Conservation (phyloP, 2,329 filamentous ascomycete species). For the Aspergillus sp. region DNA sequence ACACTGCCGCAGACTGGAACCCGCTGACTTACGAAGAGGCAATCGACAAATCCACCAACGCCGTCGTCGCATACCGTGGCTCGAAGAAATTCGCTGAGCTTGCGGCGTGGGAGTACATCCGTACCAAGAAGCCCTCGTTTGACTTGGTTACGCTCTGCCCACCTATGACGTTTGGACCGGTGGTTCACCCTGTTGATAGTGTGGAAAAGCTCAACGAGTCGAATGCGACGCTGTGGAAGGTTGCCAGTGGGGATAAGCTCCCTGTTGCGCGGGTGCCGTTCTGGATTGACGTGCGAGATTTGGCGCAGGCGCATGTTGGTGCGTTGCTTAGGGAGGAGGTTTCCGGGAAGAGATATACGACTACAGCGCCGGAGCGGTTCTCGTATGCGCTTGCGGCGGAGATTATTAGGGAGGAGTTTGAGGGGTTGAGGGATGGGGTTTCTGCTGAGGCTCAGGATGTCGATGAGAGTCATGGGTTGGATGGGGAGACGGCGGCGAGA, state of each 20-base stretch:
- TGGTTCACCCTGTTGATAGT: conserved; percentile 38
- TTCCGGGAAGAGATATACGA: conserved; percentile 35
- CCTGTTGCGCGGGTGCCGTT: conserved; percentile 30
- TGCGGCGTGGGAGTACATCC: conserved; percentile 32
- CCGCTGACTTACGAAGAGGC: conserved; percentile 31
- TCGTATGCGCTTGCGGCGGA: conserved; percentile 43
- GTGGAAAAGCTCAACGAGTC: conserved; percentile 44
- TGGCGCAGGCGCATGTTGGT: conserved; percentile 45
- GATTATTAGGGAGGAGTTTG: conserved; percentile 11
- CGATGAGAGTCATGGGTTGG: conserved; percentile 36
- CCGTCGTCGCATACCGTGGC: conserved; percentile 31
- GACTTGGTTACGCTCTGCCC: conserved; percentile 48
- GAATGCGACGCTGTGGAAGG: conserved; percentile 44
- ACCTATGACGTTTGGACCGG: conserved; percentile 47
- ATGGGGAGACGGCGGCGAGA: conserved; percentile 40
- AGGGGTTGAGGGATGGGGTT: conserved; percentile 18
- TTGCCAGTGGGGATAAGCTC: conserved; percentile 35
- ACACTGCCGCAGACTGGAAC: conserved; percentile 32
- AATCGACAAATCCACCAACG: conserved; percentile 15
- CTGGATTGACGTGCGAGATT: conserved; percentile 50
- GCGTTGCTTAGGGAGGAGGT: conserved; percentile 38
- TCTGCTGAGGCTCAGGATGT: conserved; percentile 36
- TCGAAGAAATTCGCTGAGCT: conserved; percentile 35
- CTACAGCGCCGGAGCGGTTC: conserved; percentile 45
- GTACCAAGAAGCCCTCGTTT: conserved; percentile 37